phyloP scores from a whole-genome alignment of 2,329 filamentous ascomycete species.

The Beauveria sp. region DNA sequence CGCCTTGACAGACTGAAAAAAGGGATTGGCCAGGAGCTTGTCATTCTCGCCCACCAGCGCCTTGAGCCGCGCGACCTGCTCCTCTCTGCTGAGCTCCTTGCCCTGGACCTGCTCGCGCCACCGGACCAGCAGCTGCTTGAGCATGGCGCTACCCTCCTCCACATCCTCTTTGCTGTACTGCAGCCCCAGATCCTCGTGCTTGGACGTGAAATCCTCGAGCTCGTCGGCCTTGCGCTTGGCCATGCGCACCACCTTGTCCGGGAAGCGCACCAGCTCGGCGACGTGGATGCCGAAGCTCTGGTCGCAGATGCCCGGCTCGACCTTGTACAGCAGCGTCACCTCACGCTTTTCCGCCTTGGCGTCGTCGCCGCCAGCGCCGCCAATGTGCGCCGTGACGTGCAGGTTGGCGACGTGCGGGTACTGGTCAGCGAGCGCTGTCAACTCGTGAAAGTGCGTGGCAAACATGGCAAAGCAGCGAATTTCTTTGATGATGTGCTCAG shows the following conservation, averaged over 20 bases:
- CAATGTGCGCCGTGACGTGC: conserved; percentile 92
- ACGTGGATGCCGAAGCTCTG: conserved; percentile 98
- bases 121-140: conserved; percentile 73
- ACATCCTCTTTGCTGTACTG: conserved; percentile 77
- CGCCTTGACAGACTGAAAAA: conserved; percentile 59
- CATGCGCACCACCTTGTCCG: conserved; percentile 96
- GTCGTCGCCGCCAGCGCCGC: conserved; percentile 35
- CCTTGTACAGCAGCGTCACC: conserved; percentile 94
- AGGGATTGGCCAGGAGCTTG: conserved; percentile 55
- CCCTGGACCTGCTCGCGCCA: conserved; percentile 75
- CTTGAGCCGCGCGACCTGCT: conserved; percentile 71
- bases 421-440: conserved; percentile 82
- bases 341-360: conserved; percentile 56
- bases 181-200: conserved; percentile 54
- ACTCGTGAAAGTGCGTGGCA: conserved; percentile 96
- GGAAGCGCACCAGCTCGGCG: conserved; percentile 91
- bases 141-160: conserved; percentile 74
- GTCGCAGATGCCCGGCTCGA: conserved; percentile 90
- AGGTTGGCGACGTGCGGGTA: conserved; percentile 86
- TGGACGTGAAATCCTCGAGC: conserved; percentile 86
- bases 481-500: conserved; percentile 91
- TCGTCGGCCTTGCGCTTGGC: conserved; percentile 98
- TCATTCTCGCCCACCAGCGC: conserved; percentile 70
- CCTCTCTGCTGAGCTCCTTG: conserved; percentile 53
- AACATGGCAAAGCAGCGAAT: conserved; percentile 94